Conservation (phyloP, 768 basidiomycete species). For the Baorangia bicolor region DNA sequence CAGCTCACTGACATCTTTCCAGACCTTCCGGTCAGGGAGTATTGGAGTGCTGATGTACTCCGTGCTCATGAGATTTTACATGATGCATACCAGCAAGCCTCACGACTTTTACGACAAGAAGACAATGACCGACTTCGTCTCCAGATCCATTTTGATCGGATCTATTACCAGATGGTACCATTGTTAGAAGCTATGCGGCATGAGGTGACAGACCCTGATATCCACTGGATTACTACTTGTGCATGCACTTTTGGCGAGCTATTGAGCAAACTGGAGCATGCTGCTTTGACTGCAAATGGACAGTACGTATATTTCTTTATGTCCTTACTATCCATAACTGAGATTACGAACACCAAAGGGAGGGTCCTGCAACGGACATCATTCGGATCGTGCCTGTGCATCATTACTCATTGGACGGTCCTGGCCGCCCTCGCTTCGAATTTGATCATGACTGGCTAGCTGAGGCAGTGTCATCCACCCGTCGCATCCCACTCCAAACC, state of each 20-base stretch:
- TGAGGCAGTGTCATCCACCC: not conserved
- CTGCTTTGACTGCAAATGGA: not conserved
- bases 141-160: conserved; percentile 16
- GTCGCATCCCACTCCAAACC: not conserved
- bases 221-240: not conserved
- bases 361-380: too few relatives aligned
- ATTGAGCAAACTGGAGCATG: not conserved
- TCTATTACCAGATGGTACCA: not conserved
- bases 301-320: not conserved
- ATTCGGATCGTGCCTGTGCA: too few relatives aligned
- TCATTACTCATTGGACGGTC: not conserved
- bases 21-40: not conserved
- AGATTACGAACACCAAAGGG: too few relatives aligned
- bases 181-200: conserved; percentile 8
- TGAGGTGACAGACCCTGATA: not conserved
- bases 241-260: not conserved
- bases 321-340: too few relatives aligned
- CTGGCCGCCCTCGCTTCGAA: not conserved
- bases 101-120: conserved; percentile 6
- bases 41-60: conserved; percentile 12
- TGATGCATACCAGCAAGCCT: conserved; percentile 2
- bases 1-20: too few relatives aligned
- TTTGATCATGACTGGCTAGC: conserved; percentile 1
- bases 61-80: conserved; percentile 9
- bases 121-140: conserved; percentile 12